These are phyloP conservation scores for Drosera spatulata DNA, from an alignment of 179 eudicot genomes.

Conservation along the genomic window DNA sequence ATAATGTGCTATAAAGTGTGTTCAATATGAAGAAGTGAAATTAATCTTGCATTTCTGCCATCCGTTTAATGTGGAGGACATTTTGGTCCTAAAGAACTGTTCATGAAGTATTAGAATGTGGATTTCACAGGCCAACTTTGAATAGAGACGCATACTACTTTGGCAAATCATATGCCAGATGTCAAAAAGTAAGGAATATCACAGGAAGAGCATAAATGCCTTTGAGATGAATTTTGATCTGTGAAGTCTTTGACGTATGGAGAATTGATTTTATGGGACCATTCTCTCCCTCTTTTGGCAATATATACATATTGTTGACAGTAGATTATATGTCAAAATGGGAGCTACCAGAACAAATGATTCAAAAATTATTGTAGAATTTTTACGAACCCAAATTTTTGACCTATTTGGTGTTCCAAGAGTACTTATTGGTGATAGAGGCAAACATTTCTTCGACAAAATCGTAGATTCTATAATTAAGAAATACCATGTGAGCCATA, in stretches of 20 bases:
- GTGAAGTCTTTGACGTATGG: slow-evolving; percentile 9
- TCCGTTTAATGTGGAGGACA: background rate
- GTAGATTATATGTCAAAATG: slow-evolving; percentile 10
- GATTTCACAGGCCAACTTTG: too few species aligned
- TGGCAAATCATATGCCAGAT: too few species aligned
- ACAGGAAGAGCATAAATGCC: slow-evolving; percentile 1
- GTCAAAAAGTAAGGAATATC: slow-evolving; percentile 1
- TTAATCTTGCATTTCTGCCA: background rate
- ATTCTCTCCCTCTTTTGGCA: slow-evolving; percentile 2
- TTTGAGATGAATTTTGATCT: too few species aligned
- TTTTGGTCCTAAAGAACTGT: background rate
- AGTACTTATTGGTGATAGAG: slow-evolving; percentile 3
- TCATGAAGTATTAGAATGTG: too few species aligned
- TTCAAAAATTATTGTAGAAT: background rate
- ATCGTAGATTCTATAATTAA: background rate
- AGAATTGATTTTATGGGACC: slow-evolving; percentile 9
- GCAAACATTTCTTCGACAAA: slow-evolving; percentile 2
- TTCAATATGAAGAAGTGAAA: background rate
- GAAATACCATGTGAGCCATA: slow-evolving; percentile 2
- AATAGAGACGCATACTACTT: too few species aligned
- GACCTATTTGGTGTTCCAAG: background rate
- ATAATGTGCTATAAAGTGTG: background rate
- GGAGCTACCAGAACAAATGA: background rate
- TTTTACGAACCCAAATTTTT: background rate
- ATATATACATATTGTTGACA: slow-evolving; percentile 1